Conservation (phyloP, 2,329 filamentous ascomycete species). For the Calycina marina region DNA sequence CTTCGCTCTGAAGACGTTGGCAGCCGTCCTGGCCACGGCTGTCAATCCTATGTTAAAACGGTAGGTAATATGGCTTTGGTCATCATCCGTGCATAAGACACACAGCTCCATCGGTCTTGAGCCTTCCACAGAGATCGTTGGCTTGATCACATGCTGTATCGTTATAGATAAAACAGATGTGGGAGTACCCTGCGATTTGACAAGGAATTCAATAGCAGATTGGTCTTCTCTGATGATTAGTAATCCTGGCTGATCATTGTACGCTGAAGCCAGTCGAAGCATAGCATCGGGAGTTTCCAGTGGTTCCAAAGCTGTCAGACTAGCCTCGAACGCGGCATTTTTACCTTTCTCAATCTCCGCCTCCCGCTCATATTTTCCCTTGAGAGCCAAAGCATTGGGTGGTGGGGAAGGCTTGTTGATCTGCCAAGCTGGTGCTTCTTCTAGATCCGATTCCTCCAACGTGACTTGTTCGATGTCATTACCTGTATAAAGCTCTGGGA, state of each 20-base stretch:
- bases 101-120: conserved; percentile 21
- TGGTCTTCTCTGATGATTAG: conserved; percentile 16
- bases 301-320: conserved; percentile 4
- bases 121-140: conserved; percentile 15
- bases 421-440: no score
- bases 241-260: conserved; percentile 14
- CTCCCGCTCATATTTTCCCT: background rate
- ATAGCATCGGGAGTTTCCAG: conserved; percentile 7
- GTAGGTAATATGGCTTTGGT: conserved; percentile 8
- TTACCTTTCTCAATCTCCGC: background rate
- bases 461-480: no score
- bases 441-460: no score
- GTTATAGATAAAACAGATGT: conserved; percentile 6
- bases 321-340: background rate
- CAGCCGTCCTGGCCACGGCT: conserved; percentile 7
- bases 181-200: conserved; percentile 3
- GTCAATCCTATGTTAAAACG: conserved; percentile 14
- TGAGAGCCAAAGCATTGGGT: background rate
- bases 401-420: background rate
- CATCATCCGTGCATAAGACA: conserved; percentile 8
- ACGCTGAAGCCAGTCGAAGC: conserved; percentile 12
- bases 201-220: conserved; percentile 12
- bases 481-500: no score
- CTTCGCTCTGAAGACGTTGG: conserved; percentile 16
- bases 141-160: conserved; percentile 11